Conservation (phyloP, 163 green algal species). For the Coccomyxa subellipsoidea region DNA sequence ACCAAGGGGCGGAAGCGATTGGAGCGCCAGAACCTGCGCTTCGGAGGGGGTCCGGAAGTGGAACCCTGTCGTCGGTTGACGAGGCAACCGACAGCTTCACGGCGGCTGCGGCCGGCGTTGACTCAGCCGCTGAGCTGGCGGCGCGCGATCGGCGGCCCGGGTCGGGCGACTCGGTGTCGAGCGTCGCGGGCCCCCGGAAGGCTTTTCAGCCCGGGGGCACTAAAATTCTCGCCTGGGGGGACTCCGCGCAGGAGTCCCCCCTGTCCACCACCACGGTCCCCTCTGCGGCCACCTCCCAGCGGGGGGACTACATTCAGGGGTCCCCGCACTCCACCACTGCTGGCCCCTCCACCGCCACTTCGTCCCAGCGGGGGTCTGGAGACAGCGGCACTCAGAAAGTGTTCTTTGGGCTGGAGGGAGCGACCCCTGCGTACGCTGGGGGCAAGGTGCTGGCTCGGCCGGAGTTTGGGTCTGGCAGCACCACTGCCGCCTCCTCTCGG, state of each 20-base stretch:
- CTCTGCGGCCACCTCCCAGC: neutral
- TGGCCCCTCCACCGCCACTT: neutral
- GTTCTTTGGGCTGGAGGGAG: neutral
- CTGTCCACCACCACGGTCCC: neutral
- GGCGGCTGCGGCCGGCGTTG: neutral
- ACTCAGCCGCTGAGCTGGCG: neutral
- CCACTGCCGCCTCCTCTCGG: neutral
- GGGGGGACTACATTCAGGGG: neutral
- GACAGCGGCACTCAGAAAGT: neutral
- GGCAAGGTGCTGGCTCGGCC: neutral
- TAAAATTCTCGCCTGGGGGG: neutral
- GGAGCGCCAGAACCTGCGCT: neutral
- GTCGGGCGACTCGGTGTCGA: neutral
- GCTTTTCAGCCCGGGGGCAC: too few relatives aligned
- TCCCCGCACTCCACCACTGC: neutral
- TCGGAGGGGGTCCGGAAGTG: neutral
- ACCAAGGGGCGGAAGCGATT: neutral
- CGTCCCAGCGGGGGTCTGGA: neutral
- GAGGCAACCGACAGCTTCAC: neutral
- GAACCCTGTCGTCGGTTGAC: neutral
- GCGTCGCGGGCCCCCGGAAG: neutral
- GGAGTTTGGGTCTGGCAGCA: neutral
- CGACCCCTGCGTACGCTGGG: neutral
- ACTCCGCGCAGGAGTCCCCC: neutral
- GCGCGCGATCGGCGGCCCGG: neutral